Evolutionary conservation across 164 flowering plant genomes (phyloP).

Genomic region (Vitis vinifera): DNA sequence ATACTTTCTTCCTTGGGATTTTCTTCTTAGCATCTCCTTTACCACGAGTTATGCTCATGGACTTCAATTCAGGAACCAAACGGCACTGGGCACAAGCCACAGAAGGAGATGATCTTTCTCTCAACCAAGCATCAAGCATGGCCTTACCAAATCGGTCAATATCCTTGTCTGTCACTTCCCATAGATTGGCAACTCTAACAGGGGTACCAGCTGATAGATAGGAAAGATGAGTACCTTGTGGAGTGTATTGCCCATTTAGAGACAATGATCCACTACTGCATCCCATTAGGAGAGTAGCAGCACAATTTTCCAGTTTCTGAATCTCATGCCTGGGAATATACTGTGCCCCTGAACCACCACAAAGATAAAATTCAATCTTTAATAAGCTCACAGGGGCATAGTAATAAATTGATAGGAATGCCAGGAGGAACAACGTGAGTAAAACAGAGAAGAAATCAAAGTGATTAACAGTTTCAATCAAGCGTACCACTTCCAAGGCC

Average conservation of each 20-base stretch:
- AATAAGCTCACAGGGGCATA: neutral
- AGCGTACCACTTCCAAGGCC: slow-evolving; percentile 98
- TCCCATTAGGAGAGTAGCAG: slow-evolving; percentile 90
- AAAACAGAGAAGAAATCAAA: neutral
- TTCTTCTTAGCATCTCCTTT: slow-evolving; percentile 35
- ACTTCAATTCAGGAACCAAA: slow-evolving; percentile 35
- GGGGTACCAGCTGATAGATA: slow-evolving; percentile 93
- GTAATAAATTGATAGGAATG: neutral
- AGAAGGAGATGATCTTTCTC: slow-evolving; percentile 45
- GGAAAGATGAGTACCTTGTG: slow-evolving; percentile 71
- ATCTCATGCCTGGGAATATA: slow-evolving; percentile 72
- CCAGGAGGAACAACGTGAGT: neutral
- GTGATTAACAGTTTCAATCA: neutral
- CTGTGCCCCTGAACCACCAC: slow-evolving; percentile 59
- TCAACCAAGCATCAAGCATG: slow-evolving; percentile 74
- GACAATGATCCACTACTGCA: slow-evolving; percentile 89
- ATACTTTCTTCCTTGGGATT: slow-evolving; percentile 24
- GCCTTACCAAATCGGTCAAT: slow-evolving; percentile 86
- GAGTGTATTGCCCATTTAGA: slow-evolving; percentile 62
- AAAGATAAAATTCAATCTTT: neutral
- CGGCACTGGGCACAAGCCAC: slow-evolving; percentile 29
- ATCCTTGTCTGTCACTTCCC: slow-evolving; percentile 98
- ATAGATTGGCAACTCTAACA: slow-evolving; percentile 74
- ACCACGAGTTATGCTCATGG: slow-evolving; percentile 28
- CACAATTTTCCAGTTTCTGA: slow-evolving; percentile 70